Base-by-base conservation (phyloP, 495 filamentous ascomycete species). In the Chlorociboria aeruginascens region DNA sequence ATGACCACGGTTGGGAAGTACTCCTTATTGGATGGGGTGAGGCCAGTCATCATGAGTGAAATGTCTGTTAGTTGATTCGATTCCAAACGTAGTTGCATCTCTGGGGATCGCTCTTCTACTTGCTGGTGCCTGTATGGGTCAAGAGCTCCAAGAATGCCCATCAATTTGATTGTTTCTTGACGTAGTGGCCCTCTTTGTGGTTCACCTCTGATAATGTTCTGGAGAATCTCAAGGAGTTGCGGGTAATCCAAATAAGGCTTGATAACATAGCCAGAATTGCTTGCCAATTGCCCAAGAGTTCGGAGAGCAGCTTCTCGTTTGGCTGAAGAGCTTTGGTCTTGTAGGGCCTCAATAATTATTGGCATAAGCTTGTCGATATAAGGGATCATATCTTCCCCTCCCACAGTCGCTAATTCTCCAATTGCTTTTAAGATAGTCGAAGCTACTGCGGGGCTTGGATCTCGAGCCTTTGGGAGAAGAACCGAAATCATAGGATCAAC, bases 1-100 rank as follows among this genome's bases (percentile, higher is more conserved):
- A 99, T 95, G 35, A 96, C 93, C 14, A 99, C 89, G 0, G 93
- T 97, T 3, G 92, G 92, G 58, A 95, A 97, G 58, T 97, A 99
- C 49, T 99, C 92, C 57, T 99, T 93, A 50, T 86, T 92, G 0
- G 88, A 95, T 2, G 92, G 93, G 2, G 89, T 96, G n/a, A 95
- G 74, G 9, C 92, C 89, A 51, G 83, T 83, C 89, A 99, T 97
- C 68, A 99, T 95, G 16, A 99, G 72, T 11, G 88, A 89, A 41
- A 99, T 93, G 68, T 99, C 92, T 11, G 89, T 93, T 45, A 92
- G 76, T 28, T 73, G 71, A 32, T 69, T 70, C 7, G 77, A 71
- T 58, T 85, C 81, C 28, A 73, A 70, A 14, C 71, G 70, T 9
- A 76, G 69, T 54, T 81, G 72, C 46, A 69, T 71, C 51, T 84